These are phyloP conservation scores for Hylodesmum podocarpum DNA, from an alignment of 306 rosid species.

Conservation along the genomic window DNA sequence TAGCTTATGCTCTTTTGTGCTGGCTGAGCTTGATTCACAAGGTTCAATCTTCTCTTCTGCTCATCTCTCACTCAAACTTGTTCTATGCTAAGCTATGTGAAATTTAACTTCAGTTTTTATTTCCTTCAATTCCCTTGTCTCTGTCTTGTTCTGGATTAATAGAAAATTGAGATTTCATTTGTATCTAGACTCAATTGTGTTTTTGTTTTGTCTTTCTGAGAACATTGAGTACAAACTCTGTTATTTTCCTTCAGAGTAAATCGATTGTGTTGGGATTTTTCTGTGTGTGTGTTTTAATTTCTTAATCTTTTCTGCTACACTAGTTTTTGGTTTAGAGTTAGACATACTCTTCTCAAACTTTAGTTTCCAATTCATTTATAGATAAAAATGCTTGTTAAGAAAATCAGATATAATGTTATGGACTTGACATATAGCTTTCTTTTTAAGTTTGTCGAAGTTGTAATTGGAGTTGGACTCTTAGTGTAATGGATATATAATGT, in stretches of 20 bases:
- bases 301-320: not conserved
- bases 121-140: not conserved
- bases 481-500: slow-evolving; percentile 24
- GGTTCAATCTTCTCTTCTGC: slow-evolving; percentile 43
- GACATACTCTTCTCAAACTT: not conserved
- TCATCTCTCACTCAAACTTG: not conserved
- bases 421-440: not conserved
- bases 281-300: not conserved
- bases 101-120: slow-evolving; percentile 2
- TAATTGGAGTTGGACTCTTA: slow-evolving; percentile 3
- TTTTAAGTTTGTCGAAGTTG: slow-evolving; percentile 18
- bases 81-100: not conserved
- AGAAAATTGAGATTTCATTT: slow-evolving; percentile 4
- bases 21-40: slow-evolving; percentile 64
- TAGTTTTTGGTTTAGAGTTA: not conserved
- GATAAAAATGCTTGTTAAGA: not conserved
- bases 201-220: slow-evolving; percentile 1
- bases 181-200: not conserved
- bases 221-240: not conserved
- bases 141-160: not conserved
- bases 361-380: not conserved
- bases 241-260: not conserved
- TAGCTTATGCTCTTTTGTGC: slow-evolving; percentile 41
- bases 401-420: not conserved
- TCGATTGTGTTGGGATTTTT: not conserved